Base-by-base conservation (phyloP, 2,329 filamentous ascomycete species). In the Penicillium sp. region DNA sequence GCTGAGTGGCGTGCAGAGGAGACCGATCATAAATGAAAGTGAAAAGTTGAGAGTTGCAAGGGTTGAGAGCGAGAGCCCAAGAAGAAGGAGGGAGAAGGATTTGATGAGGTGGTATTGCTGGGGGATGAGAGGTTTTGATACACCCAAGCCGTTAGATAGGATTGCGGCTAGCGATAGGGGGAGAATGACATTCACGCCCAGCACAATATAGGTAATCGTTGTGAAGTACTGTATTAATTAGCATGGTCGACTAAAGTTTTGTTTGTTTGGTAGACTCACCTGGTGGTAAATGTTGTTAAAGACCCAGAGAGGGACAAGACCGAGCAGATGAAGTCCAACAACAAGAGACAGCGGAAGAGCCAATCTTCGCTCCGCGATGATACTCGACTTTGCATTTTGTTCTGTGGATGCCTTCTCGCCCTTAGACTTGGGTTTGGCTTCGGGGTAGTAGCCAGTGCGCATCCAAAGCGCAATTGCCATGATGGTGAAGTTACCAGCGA, bases 11-110 rank as follows among this genome's bases (percentile, higher is more conserved):
- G 84, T 79, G 42, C 90, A 86, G 43, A 93, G 77, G 2, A 97
- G 77, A 36, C 94, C 94, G 47, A 97, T 80, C 36, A 96, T 79
- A 69, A 97, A 88, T 45, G 91, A 87, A 13, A 97, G 86, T 3
- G 89, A 92, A 80, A 99, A 99, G 76, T 99, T 99, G 48, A 99
- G 84, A 0, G 93, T 99, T 2, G 94, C 93, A 11, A 99, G 87
- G 1, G 92, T 89, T 11, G 92, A 92, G 60, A 99, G 86, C 66
- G 91, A 92, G 79, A 97, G 90, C 65, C 94, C 94, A 0, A 97
- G 84, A 9, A 96, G 81, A 11, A 99, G 85, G n/a, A 97, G 84
- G 5, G 92, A 96, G 78, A 97, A 92, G 54, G 89, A 94, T 71
- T 95, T 92, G 60, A 92, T 86, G 48, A 97, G 84, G 45, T 86